Conservation (phyloP, 2,329 filamentous ascomycete species). For the Gliomastix tumulicola region DNA sequence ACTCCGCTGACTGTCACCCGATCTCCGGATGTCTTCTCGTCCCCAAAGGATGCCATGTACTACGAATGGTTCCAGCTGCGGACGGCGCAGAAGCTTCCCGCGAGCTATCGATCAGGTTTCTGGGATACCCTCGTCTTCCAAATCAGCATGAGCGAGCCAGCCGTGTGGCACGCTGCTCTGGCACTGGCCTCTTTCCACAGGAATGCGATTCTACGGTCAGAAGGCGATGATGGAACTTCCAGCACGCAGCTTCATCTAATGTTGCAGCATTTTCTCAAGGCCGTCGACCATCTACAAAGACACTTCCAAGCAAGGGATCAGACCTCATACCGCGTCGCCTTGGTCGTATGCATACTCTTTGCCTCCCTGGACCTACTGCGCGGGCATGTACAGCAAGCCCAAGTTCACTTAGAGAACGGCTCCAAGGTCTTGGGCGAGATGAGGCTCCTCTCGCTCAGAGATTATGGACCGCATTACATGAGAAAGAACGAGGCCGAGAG, state of each 20-base stretch:
- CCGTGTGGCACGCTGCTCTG: constrained; percentile 29
- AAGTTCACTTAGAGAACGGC: constrained; percentile 34
- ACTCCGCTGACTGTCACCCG: too few relatives aligned
- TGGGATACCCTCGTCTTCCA: constrained; percentile 30
- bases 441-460: too few relatives aligned
- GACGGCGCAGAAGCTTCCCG: constrained; percentile 25
- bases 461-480: too few relatives aligned
- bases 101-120: constrained; percentile 25
- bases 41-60: constrained; percentile 19
- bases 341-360: constrained; percentile 29
- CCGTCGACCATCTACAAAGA: constrained; percentile 25
- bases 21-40: constrained; percentile 1
- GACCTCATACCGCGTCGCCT: constrained; percentile 23
- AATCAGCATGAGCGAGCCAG: constrained; percentile 23
- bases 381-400: constrained; percentile 26
- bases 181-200: constrained; percentile 27
- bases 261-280: constrained; percentile 26
- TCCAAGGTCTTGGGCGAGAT: constrained; percentile 24
- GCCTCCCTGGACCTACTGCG: constrained; percentile 22
- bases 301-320: constrained; percentile 17
- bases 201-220: constrained; percentile 7
- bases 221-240: neutral
- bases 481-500: too few relatives aligned
- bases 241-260: neutral
- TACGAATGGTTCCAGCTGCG: constrained; percentile 36